Base-by-base conservation (phyloP, 306 rosid genomes). In the Malus sylvestris region DNA sequence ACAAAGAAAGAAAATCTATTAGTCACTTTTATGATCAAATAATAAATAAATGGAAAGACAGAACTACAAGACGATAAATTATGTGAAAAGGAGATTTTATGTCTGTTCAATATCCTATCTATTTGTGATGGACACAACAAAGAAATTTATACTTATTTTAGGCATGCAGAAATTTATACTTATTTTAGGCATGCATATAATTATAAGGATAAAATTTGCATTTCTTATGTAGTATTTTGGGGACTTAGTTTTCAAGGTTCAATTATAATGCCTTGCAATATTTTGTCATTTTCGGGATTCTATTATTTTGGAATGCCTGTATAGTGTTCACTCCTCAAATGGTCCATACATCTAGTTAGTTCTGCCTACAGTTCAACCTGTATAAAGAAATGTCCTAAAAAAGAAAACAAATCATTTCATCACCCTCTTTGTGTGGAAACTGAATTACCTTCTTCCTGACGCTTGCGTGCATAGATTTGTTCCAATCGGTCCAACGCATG, bases 401-500 rank as follows among this genome's bases (percentile, higher is more conserved):
- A 13, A 30, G 12, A 70, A 5, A 55, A 76, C 5, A 81, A 65
- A 49, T 73, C 67, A 70, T 70, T 53, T 57, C 44, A 80, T 82
- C 75, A 86, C 93, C 96, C 42, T 38, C 42, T 42, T 67, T 67
- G 85, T 55, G 77, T 68, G 53, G 88, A 69, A 74, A 81, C 67
- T 53, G 83, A 80, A 74, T 65, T 78, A 67, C 82, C 92, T 27
- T 86, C 96, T 83, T 92, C 96, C 42, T 81, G 86, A 45, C 72
- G 81, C 85, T 85, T 88, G 29, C 84, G 96, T 44, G 80, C 85
- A 83, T 86, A 87, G 74, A 90, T 96, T 82, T 87, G 93, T 55
- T 87, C 87, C 69, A 88, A 87, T 80, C 92, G 84, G 83, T 90
- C 97, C 86, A 92, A 76, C 40, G 88, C 89, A 83, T 90, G 91